Base-by-base conservation (phyloP, 2,329 filamentous ascomycete species). In the Epichloe elymi region DNA sequence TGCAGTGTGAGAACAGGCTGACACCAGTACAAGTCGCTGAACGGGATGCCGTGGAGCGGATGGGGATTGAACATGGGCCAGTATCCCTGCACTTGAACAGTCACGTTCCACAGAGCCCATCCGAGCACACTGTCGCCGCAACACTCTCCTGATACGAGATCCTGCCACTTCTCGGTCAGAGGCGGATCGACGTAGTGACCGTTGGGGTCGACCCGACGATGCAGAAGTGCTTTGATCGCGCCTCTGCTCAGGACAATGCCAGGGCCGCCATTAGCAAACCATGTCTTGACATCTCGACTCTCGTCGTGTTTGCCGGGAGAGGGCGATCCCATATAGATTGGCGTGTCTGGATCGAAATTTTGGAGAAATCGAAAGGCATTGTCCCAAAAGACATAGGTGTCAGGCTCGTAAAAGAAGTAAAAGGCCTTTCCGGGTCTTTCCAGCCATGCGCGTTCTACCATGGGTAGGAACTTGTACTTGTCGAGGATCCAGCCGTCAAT, bases 61-160 rank as follows among this genome's bases (percentile, higher is more conserved):
- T 79, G 74, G 52, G 74, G 75, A 54, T 79, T 77, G 57, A 79
- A 70, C 71, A 78, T 74, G n/a, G 76, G 76, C 58, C 70, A 71
- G 3, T 67, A 65, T 47, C 73, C 65, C 42, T 64, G 65, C 26
- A 79, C 61, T 47, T 67, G 66, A 44, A 70, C 62, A 3, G 67
- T 68, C 4, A 59, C 71, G 48, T 79, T 70, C 42, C 70, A 64
- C 33, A 77, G 59, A 6, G 71, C 73, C 52, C 70, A 63, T 19
- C 70, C 70, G 30, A 80, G 63, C 56, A 78, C 68, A 36, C 73
- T 65, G 54, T 80, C 77, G 4, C 77, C 76, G 56, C 74, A 80
- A 59, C 74, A 77, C 51, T 73, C 67, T 3, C 63, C 56, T 7
- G 66, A 62, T 3, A 72, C 71, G 54, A 67, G 65, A 36, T 65